Conservation (phyloP, 192 early-diverging fungal genomes). For the Coemansia sp. region DNA sequence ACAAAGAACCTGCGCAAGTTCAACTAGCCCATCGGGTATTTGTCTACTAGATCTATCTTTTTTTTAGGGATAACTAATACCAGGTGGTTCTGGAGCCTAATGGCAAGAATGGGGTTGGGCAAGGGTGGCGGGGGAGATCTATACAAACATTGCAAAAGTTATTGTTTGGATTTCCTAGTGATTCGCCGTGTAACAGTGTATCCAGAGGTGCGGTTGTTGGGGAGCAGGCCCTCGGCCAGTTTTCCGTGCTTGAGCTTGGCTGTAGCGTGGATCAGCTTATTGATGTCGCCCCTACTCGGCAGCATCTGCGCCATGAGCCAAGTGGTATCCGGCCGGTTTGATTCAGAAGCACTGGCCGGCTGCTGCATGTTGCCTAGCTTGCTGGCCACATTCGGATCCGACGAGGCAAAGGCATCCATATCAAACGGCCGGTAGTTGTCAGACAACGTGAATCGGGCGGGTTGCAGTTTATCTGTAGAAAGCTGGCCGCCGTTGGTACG, state of each 20-base stretch:
- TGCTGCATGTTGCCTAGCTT: no score
- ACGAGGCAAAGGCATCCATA: background rate
- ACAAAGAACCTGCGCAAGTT: slow-evolving; percentile 38
- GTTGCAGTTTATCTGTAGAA: background rate
- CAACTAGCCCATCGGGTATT: slow-evolving; percentile 8
- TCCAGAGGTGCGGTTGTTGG: background rate
- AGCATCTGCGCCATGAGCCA: slow-evolving; percentile 40
- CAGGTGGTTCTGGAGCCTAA: no score
- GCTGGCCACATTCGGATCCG: no score
- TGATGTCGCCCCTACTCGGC: slow-evolving; percentile 2
- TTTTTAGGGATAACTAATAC: no score
- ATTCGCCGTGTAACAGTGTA: background rate
- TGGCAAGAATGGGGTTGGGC: no score
- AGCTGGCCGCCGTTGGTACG: slow-evolving; percentile 15
- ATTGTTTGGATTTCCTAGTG: background rate
- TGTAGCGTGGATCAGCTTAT: slow-evolving; percentile 2
- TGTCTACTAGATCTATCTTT: no score
- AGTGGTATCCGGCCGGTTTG: slow-evolving; percentile 3
- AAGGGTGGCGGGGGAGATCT: no score
- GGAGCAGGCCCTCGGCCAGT: background rate
- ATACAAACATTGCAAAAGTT: no score
- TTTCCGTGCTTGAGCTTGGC: no score
- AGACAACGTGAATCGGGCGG: slow-evolving; percentile 3
- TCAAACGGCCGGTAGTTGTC: slow-evolving; percentile 1
- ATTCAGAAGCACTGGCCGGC: no score